A percentile compares a stretch with the other conserved stretches of the same genome.
Evolutionary conservation across 148 eudicot species (phyloP).

Genomic region (Rhododendron henanense): DNA sequence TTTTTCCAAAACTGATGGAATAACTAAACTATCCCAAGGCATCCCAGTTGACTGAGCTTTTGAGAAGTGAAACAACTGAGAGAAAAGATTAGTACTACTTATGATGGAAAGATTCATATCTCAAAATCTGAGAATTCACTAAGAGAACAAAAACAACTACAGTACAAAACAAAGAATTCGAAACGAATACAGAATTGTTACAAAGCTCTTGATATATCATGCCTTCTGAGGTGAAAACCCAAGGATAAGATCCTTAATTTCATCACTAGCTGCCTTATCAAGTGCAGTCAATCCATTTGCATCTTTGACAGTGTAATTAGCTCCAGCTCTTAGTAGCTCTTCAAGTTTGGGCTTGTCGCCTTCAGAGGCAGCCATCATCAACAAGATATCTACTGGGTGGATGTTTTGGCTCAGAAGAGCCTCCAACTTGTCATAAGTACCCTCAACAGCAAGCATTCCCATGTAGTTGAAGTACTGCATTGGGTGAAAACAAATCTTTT

Average conservation of each 20-base stretch:
- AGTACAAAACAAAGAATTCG: not conserved
- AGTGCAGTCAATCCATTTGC: slow-evolving; percentile 80
- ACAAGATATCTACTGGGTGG: slow-evolving; percentile 86
- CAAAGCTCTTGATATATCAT: slow-evolving; percentile 18
- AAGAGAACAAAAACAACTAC: not conserved
- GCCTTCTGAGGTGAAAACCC: slow-evolving; percentile 56
- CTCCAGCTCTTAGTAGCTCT: slow-evolving; percentile 86
- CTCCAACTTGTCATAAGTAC: slow-evolving; percentile 89
- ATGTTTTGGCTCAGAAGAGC: slow-evolving; percentile 72
- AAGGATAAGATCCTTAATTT: slow-evolving; percentile 69
- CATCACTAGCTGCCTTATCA: slow-evolving; percentile 60
- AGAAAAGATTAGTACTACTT: not conserved
- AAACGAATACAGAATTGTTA: not conserved
- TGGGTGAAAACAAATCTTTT: not conserved
- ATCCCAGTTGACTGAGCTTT: not conserved
- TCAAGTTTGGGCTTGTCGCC: slow-evolving; percentile 87
- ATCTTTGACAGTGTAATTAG: slow-evolving; percentile 65
- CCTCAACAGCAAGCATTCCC: slow-evolving; percentile 99
- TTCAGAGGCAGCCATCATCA: slow-evolving; percentile 86
- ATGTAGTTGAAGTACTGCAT: slow-evolving; percentile 93
- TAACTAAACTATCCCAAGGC: not conserved
- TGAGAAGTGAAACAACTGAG: not conserved
- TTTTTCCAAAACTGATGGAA: not conserved
- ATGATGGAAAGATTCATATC: not conserved
- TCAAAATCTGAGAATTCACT: not conserved